These are phyloP conservation scores for Trichopus zeylanicus DNA, from an alignment of 116 monocot species.

Conservation along the genomic window DNA sequence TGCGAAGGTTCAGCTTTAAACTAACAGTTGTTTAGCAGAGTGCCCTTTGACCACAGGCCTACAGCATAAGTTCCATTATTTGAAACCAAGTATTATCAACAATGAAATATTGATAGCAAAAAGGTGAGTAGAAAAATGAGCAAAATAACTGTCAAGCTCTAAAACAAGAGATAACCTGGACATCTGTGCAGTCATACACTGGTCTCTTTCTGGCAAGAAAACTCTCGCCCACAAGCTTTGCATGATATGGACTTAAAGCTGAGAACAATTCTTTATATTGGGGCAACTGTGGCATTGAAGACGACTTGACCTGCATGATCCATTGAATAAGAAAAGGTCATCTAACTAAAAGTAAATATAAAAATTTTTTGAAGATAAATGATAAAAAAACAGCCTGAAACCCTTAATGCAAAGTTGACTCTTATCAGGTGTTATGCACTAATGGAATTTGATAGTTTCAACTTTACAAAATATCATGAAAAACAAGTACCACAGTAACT, in stretches of 20 bases:
- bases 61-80: too few species aligned
- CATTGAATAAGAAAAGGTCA: conserved; percentile 6
- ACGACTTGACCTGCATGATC: conserved; percentile 60
- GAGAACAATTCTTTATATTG: conserved; percentile 72
- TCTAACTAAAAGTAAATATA: not conserved
- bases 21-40: too few species aligned
- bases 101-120: too few species aligned
- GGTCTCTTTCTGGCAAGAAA: conserved; percentile 86
- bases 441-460: not conserved
- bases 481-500: too few species aligned
- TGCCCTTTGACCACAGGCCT: too few species aligned
- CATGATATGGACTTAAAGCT: conserved; percentile 77
- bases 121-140: too few species aligned
- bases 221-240: conserved; percentile 89
- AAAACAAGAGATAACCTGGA: conserved; percentile 47
- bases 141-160: not conserved
- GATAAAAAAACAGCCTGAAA: not conserved
- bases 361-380: conserved; percentile 1
- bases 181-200: conserved; percentile 93
- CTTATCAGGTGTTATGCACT: not conserved
- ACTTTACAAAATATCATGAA: not conserved
- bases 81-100: too few species aligned
- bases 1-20: too few species aligned
- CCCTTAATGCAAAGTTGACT: not conserved
- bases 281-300: conserved; percentile 78